Conservation (phyloP, 2,329 filamentous ascomycete species). For the Colletotrichum euphorbiae region DNA sequence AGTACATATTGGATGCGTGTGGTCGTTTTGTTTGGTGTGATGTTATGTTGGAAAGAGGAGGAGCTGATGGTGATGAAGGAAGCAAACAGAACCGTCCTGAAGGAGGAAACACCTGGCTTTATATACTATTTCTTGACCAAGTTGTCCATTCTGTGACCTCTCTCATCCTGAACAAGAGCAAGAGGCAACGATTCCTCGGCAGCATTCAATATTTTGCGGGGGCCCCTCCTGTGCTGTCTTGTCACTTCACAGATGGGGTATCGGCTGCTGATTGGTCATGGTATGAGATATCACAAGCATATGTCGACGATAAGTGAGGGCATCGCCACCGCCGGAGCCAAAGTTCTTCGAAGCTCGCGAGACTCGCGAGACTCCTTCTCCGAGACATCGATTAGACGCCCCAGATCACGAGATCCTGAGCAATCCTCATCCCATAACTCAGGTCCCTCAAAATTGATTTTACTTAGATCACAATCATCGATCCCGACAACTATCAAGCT, state of each 20-base stretch:
- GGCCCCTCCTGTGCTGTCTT: neutral
- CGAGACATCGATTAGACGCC: neutral
- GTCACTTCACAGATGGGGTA: neutral
- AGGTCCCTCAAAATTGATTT: no score
- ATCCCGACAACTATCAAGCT: neutral
- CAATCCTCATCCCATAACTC: no score
- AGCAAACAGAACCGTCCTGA: neutral
- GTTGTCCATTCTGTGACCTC: neutral
- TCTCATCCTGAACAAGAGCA: neutral
- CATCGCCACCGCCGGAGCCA: neutral
- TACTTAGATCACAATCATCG: neutral
- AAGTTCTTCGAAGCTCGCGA: neutral
- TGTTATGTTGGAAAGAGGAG: neutral
- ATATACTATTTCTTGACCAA: conserved; percentile 15
- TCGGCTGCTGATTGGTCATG: neutral
- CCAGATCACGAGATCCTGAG: neutral
- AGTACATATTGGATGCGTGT: conserved; percentile 10
- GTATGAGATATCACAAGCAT: neutral
- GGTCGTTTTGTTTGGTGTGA: neutral
- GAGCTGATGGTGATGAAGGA: neutral
- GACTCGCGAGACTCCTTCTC: neutral
- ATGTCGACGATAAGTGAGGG: neutral
- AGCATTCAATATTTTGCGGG: neutral
- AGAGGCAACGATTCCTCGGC: neutral
- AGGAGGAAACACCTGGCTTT: conserved; percentile 2